phyloP scores from a whole-genome alignment of 805 yeast genomes.

The Yamadazyma sp. region DNA sequence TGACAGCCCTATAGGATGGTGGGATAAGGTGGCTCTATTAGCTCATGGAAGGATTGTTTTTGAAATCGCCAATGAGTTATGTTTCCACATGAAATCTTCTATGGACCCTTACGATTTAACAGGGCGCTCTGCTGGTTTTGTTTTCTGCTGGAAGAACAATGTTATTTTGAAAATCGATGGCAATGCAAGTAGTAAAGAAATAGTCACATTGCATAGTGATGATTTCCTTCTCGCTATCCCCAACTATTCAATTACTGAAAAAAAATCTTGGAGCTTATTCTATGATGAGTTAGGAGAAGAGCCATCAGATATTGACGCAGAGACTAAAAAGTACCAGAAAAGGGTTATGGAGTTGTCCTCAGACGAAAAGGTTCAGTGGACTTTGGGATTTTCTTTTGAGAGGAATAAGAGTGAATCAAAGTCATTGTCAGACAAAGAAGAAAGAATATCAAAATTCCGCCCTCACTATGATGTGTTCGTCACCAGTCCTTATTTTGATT shows the following conservation, averaged over 20 bases:
- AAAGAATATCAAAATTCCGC: constrained; percentile 45
- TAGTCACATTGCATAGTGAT: constrained; percentile 53
- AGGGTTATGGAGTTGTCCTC: constrained; percentile 52
- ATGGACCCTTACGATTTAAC: constrained; percentile 54
- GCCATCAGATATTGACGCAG: constrained; percentile 22
- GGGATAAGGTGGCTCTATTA: constrained; percentile 53
- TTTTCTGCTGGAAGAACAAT: constrained; percentile 61
- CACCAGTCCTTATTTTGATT: constrained; percentile 52
- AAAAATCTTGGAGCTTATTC: constrained; percentile 37
- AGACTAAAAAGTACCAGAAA: constrained; percentile 33
- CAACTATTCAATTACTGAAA: constrained; percentile 36
- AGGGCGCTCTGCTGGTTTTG: constrained; percentile 61
- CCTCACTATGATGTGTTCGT: constrained; percentile 66
- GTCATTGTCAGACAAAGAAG: constrained; percentile 32
- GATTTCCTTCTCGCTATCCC: constrained; percentile 59
- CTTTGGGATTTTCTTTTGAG: constrained; percentile 71
- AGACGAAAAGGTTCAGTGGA: constrained; percentile 72
- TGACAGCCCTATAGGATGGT: constrained; percentile 45
- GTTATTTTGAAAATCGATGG: constrained; percentile 51
- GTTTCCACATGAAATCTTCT: constrained; percentile 62
- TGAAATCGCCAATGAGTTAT: constrained; percentile 49
- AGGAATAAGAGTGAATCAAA: constrained; percentile 40
- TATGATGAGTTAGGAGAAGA: constrained; percentile 21
- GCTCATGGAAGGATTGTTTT: constrained; percentile 53
- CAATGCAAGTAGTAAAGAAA: constrained; percentile 45